Evolutionary conservation across 805 yeast genomes (phyloP), one percentile per base, ranked within the genome.

Genomic region (Nakazawaea holstii): DNA sequence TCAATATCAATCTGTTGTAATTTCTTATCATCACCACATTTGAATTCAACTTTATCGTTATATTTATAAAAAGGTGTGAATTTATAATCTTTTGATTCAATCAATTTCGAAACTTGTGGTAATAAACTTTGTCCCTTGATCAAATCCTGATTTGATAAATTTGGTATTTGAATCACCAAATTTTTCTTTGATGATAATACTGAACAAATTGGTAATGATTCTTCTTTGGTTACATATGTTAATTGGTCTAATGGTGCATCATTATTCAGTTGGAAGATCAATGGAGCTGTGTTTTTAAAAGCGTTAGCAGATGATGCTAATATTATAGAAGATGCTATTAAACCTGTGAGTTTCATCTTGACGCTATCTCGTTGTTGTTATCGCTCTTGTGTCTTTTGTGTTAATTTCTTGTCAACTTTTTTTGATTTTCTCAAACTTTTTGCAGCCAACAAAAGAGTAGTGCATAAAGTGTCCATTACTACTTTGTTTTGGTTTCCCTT

Each of bases 211-310:
- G 43, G 46, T 17, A 51, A 10, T 4, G 39, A 30, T n/a, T 44
- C 45, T 9, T 41, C 36, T 10, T 52, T 46, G 20, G 53, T 53
- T 11, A 61, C 48, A 37, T 61, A 59, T 9, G 54, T 46, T 43
- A 52, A 43, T 14, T 44, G 37, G 10, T 30, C 20, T 35, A 39
- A 39, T 13, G 36, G 27, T 6, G n/a, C 53, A 42, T 28, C 24
- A n/a, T 29, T 38, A 20, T 32, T 17, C 5, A 54, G 51, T 17
- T 55, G 48, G 27, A 59, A 51, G 30, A 62, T 47, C 35, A 66
- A 40, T 7, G 69, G 69, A 9, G 68, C 62, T 2, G 68, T 53
- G 51, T 66, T 64, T 39, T 56, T 55, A 50, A 60, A 64, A 2
- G 65, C 64, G 4, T 11, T 8, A 7, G 30, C 42, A 29, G 10